Conservation (phyloP, 169 alveolate genomes). For the Babesia ovata region DNA sequence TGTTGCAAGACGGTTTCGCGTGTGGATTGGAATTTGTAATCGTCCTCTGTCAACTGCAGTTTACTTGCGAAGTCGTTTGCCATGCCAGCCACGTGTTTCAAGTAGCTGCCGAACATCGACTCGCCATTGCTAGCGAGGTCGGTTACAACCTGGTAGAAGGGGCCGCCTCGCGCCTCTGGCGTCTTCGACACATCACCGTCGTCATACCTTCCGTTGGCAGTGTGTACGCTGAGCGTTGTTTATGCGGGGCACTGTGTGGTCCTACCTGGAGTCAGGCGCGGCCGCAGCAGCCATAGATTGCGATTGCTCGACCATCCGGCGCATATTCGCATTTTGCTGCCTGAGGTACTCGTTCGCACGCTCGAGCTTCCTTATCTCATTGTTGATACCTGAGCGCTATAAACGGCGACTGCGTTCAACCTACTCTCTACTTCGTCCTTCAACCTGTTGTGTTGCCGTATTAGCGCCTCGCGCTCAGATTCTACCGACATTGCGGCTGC, state of each 20-base stretch:
- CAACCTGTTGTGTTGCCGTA: conserved; percentile 30
- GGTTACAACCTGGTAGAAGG: too few species aligned
- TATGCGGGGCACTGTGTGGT: not conserved
- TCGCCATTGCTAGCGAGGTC: too few species aligned
- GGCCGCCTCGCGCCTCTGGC: not conserved
- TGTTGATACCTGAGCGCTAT: conserved; percentile 12
- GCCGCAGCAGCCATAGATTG: not conserved
- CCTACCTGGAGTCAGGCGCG: not conserved
- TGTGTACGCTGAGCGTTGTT: not conserved
- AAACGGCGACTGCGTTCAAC: not conserved
- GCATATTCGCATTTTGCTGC: conserved; percentile 30
- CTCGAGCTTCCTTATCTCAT: conserved; percentile 36
- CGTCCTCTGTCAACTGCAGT: conserved; percentile 1
- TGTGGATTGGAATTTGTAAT: not conserved
- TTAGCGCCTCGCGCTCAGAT: conserved; percentile 41
- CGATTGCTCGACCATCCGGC: conserved; percentile 20
- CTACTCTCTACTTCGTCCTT: conserved; percentile 19
- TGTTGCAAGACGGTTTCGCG: conserved; percentile 6
- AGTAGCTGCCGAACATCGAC: too few species aligned
- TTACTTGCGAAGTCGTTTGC: conserved; percentile 18
- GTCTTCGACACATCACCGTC: not conserved
- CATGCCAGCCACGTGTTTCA: not conserved
- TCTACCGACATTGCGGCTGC: conserved; percentile 5
- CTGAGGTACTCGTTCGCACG: conserved; percentile 39
- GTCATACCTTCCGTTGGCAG: not conserved